These are phyloP conservation scores for Brassica cretica DNA, from an alignment of 345 rosid genomes.

Conservation along the genomic window DNA sequence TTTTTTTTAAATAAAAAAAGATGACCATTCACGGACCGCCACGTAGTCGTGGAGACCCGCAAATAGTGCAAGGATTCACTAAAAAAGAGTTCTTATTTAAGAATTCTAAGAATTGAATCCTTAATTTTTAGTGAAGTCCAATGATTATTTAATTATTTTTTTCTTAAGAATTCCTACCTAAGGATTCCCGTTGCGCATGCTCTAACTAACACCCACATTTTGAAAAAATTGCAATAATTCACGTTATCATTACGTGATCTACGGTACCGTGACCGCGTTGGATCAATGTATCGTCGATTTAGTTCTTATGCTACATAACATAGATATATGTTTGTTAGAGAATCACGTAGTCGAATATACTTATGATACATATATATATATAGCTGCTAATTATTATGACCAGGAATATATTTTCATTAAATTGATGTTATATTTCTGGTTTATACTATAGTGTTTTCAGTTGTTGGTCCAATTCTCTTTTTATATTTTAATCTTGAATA, in stretches of 20 bases:
- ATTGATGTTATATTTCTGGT: not conserved
- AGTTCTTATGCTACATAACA: not conserved
- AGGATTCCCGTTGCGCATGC: too few relatives aligned
- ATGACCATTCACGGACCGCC: too few relatives aligned
- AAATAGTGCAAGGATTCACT: too few relatives aligned
- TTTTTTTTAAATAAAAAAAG: too few relatives aligned
- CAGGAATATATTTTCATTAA: not conserved
- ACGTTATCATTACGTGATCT: constrained; percentile 21
- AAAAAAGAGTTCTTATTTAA: too few relatives aligned
- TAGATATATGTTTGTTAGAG: not conserved
- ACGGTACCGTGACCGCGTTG: not conserved
- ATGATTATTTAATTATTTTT: too few relatives aligned
- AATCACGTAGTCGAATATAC: not conserved
- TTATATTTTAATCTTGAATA: not conserved
- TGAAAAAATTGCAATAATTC: constrained; percentile 11
- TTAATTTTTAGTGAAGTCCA: too few relatives aligned
- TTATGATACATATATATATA: not conserved
- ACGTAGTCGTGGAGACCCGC: too few relatives aligned
- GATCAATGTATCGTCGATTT: not conserved
- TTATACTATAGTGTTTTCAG: not conserved
- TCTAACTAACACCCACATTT: constrained; percentile 5
- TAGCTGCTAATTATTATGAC: not conserved
- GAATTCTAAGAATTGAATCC: too few relatives aligned
- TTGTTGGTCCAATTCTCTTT: not conserved
- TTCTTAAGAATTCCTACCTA: too few relatives aligned